These are phyloP conservation scores for Cutaneotrichosporon sp. DNA, from an alignment of 1,284 basidiomycete species.

Conservation along the genomic window DNA sequence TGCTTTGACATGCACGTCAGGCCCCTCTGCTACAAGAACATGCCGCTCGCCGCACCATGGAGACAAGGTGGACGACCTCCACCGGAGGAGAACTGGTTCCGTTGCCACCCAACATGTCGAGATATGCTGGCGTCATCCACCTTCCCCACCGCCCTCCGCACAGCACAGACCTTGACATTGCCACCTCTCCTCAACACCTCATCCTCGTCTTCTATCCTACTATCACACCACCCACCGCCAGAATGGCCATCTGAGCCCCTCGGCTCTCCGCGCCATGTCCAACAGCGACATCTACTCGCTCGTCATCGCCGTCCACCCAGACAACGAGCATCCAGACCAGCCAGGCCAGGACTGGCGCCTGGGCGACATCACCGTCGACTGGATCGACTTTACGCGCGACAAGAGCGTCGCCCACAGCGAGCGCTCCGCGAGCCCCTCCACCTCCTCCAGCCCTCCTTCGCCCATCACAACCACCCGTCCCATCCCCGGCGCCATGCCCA, in stretches of 20 bases:
- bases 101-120: not conserved
- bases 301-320: conserved; percentile 38
- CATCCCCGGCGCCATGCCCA: conserved; percentile 18
- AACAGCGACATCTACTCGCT: conserved; percentile 35
- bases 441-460: too few species aligned
- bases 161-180: not conserved
- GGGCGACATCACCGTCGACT: conserved; percentile 50
- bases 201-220: not conserved
- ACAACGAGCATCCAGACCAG: conserved; percentile 10
- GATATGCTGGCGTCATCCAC: not conserved
- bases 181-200: not conserved
- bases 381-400: conserved; percentile 51
- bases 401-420: conserved; percentile 35
- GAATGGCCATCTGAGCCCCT: conserved; percentile 4
- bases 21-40: not conserved
- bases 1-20: not conserved
- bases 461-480: not conserved
- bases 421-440: not conserved
- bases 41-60: not conserved
- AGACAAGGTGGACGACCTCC: not conserved
- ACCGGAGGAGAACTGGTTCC: not conserved
- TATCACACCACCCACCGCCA: not conserved
- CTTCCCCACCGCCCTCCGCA: not conserved
- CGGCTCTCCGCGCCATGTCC: not conserved
- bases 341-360: conserved; percentile 38